Conservation (phyloP, 192 early-diverging fungal species). For the Phlyctochytrium bullatum region DNA sequence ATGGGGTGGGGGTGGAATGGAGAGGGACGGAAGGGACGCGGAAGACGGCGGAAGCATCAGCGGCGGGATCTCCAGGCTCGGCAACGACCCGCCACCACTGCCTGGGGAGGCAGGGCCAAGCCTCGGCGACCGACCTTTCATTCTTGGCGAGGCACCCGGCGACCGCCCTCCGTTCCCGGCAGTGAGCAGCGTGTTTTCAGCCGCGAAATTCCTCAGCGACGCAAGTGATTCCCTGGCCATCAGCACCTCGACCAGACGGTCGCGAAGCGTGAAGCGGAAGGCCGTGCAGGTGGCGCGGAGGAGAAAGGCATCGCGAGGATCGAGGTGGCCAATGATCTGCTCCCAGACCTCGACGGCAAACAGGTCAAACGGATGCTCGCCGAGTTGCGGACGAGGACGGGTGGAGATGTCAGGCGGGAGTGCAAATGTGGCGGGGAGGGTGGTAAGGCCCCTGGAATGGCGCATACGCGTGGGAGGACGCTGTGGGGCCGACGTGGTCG, state of each 20-base stretch:
- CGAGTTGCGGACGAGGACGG: background rate
- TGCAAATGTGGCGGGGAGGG: no score
- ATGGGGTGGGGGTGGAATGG: background rate
- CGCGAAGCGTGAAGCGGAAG: background rate
- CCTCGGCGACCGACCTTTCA: background rate
- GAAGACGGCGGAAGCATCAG: background rate
- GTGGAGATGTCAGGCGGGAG: no score
- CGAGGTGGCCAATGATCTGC: background rate
- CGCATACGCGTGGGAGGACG: no score
- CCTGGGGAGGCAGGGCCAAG: background rate
- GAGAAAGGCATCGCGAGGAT: background rate
- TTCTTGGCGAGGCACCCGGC: background rate
- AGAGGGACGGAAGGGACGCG: background rate
- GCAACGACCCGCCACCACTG: background rate
- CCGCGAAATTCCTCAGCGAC: background rate
- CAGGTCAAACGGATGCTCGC: background rate
- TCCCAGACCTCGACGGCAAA: constrained; percentile 8
- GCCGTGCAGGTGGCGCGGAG: background rate
- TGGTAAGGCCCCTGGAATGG: no score
- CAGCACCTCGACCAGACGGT: constrained; percentile 1
- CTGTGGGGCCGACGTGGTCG: no score
- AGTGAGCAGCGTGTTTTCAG: background rate
- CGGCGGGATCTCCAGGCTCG: background rate
- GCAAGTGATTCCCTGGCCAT: background rate
- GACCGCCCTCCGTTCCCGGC: background rate